Conservation (phyloP, 176 grass and related monocot species). For the Oryza nivara region DNA sequence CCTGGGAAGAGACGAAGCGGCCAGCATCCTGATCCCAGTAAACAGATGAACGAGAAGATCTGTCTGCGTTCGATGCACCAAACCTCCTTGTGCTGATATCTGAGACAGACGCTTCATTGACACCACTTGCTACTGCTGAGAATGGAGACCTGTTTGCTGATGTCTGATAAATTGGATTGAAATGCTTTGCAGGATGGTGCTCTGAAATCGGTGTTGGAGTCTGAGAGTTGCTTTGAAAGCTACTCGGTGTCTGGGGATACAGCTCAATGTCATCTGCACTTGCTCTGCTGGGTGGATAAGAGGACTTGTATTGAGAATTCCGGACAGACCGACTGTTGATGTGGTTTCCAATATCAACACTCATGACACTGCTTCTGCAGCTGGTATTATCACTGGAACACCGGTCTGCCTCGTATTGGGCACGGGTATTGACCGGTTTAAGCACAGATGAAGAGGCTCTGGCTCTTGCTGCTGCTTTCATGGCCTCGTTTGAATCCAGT, state of each 20-base stretch:
- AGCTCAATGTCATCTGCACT: conserved; percentile 76
- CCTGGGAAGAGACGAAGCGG: conserved; percentile 68
- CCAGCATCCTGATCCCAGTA: conserved; percentile 99
- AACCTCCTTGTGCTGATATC: conserved; percentile 47
- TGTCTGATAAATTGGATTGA: conserved; percentile 90
- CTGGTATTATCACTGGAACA: conserved; percentile 55
- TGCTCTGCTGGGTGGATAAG: conserved; percentile 67
- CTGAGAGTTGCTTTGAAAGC: conserved; percentile 53
- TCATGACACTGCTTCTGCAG: conserved; percentile 62
- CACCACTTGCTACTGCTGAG: conserved; percentile 46
- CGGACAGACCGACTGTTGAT: conserved; percentile 44
- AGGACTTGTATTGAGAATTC: conserved; percentile 52
- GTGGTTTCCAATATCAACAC: conserved; percentile 55
- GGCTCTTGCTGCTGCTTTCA: conserved; percentile 87
- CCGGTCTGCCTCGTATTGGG: conserved; percentile 43
- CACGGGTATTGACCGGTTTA: conserved; percentile 61
- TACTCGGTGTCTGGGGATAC: conserved; percentile 62
- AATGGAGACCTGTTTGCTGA: conserved; percentile 68
- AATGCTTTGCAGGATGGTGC: conserved; percentile 64
- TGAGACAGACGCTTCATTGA: conserved; percentile 36
- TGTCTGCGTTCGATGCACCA: conserved; percentile 21
- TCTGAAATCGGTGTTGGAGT: conserved; percentile 50
- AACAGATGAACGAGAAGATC: conserved; percentile 67
- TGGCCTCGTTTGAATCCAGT: conserved; percentile 82
- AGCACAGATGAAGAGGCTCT: conserved; percentile 94